phyloP scores from a whole-genome alignment of 306 rosid genomes.

The Cucurbita pepo region DNA sequence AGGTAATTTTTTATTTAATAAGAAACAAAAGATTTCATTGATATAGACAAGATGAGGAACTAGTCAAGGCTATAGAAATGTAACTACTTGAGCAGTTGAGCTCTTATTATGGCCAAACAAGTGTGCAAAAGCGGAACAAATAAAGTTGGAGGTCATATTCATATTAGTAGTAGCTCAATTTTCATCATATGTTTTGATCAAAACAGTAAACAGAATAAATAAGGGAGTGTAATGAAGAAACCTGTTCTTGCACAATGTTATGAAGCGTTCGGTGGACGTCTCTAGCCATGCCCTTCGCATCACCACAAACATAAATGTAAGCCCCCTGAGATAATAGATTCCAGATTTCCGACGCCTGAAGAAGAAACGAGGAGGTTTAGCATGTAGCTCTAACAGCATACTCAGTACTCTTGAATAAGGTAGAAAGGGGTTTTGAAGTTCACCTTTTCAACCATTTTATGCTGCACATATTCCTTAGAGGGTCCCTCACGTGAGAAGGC shows the following conservation, averaged over 20 bases:
- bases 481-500: constrained; percentile 97
- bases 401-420: neutral
- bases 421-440: neutral
- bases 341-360: constrained; percentile 88
- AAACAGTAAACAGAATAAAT: neutral
- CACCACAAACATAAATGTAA: constrained; percentile 88
- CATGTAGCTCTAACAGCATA: neutral
- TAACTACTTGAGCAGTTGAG: neutral
- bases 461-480: constrained; percentile 85
- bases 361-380: neutral
- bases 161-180: neutral
- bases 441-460: constrained; percentile 87
- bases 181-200: neutral
- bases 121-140: neutral
- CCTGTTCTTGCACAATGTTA: constrained; percentile 79
- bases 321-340: constrained; percentile 71
- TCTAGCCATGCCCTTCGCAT: constrained; percentile 98
- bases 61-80: neutral
- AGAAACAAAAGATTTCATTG: neutral
- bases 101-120: neutral
- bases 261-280: constrained; percentile 94
- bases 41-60: neutral
- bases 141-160: neutral
- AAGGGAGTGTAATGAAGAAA: constrained; percentile 8
- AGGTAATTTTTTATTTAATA: neutral